Base-by-base conservation (phyloP, 371 early-diverging fungal species). In the Circinella minor region DNA sequence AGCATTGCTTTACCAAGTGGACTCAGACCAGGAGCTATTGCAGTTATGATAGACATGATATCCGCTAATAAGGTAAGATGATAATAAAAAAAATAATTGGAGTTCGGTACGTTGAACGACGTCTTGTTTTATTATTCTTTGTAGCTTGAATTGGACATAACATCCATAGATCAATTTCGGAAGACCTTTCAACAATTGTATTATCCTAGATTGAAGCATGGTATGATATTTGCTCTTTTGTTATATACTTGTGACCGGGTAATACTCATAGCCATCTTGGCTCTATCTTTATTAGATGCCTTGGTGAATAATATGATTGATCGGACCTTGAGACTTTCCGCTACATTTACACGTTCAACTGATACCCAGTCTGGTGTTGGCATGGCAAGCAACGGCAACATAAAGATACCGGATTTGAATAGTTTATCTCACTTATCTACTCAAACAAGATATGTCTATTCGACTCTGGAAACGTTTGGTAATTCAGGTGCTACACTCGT, bases 41-140 rank as follows among this genome's bases (percentile, higher is more conserved):
- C 18, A 27, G 62, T 62, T 27, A 8, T 63, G 9, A 10, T 69
- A 15, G 63, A 69, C 39, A 49, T 69, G 55, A 36, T 69, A 39
- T 69, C 69, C 5, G 39, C 18, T 14, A 39, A 36, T 9, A 37
- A 69, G 69, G 69, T 69, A 55, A 36, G 36, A 36, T 43, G 43
- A 43, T 6, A 43, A 43, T 6, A 11, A 43, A 20, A 43, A 43
- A 27, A 46, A 15, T 5, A 11, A 36, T 18, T 13, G 51, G 39
- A n/a, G 27, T 27, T 2, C 27, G 27, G 27, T 27, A 27, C 27
- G 27, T 27, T 27, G 27, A 27, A 27, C 27, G 27, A 27, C 27
- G 2, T 27, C 27, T 27, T 27, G 27, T 27, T 27, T 27, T 27
- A 27, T 27, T 27, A 37, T 15, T 54, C 15, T 36, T 4, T 27